A percentile compares a stretch with the other conserved stretches of the same genome.
Evolutionary conservation across 805 yeast species (phyloP).

Genomic region (Debaryomyces hansenii): DNA sequence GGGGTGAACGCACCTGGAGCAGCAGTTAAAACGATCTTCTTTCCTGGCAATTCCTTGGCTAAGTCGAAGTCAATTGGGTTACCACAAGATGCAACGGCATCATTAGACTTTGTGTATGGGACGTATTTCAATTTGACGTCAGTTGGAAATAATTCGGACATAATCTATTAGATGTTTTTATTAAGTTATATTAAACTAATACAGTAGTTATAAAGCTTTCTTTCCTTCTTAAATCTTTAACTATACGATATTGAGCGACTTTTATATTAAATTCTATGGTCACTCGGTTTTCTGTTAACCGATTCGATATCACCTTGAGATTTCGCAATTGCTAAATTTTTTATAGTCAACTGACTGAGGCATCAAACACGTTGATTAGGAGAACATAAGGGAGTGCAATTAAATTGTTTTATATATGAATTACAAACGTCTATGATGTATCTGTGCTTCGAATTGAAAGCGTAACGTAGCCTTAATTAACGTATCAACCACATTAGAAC

Average conservation of each 20-base stretch:
- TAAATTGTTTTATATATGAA: too few species aligned
- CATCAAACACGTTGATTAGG: neutral
- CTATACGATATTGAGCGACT: too few species aligned
- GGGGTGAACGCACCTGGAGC: slow-evolving; percentile 92
- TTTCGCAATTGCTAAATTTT: neutral
- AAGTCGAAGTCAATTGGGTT: slow-evolving; percentile 28
- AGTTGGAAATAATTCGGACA: slow-evolving; percentile 31
- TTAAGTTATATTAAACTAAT: too few species aligned
- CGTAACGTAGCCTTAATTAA: too few species aligned
- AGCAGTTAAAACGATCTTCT: slow-evolving; percentile 66
- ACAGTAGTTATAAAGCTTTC: too few species aligned
- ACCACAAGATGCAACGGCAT: slow-evolving; percentile 39
- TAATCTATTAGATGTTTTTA: neutral
- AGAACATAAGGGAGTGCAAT: too few species aligned
- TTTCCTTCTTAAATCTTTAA: too few species aligned
- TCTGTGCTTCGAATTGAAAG: too few species aligned
- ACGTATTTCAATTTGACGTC: slow-evolving; percentile 35
- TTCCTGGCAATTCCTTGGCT: slow-evolving; percentile 29
- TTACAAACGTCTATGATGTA: too few species aligned
- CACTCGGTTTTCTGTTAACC: neutral
- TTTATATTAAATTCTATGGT: neutral
- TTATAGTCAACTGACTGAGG: neutral
- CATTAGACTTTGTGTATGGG: slow-evolving; percentile 39
- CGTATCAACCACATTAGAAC: too few species aligned
- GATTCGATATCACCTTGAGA: neutral